Evolutionary conservation across 495 filamentous ascomycete genomes (phyloP).

Genomic region (Penicillium coprophilum): DNA sequence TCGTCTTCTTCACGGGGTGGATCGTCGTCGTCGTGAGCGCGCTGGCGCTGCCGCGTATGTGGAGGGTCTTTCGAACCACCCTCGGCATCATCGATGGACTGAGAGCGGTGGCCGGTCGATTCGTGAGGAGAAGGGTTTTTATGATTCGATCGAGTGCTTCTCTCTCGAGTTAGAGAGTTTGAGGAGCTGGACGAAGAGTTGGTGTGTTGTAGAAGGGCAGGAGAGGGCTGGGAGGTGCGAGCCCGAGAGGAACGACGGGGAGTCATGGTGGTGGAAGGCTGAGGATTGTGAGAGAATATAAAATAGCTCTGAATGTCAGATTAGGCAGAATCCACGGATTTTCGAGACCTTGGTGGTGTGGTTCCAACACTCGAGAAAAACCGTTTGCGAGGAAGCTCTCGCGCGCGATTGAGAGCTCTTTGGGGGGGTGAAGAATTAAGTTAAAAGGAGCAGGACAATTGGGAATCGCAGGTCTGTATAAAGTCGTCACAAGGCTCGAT

Average conservation of each 20-base stretch:
- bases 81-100: constrained; percentile 72
- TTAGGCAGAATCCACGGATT: constrained; percentile 10
- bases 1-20: constrained; percentile 53
- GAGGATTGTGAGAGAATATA: constrained; percentile 8
- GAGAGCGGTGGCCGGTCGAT: constrained; percentile 71
- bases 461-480: constrained; percentile 31
- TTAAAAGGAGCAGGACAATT: constrained; percentile 22
- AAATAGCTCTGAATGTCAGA: constrained; percentile 13
- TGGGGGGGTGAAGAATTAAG: constrained; percentile 14
- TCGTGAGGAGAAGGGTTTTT: constrained; percentile 72
- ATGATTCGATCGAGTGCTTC: constrained; percentile 67
- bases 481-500: constrained; percentile 39
- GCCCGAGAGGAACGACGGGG: constrained; percentile 91
- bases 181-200: constrained; percentile 81
- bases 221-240: constrained; percentile 73
- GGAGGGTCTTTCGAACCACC: constrained; percentile 58
- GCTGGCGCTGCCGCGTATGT: constrained; percentile 71
- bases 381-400: constrained; percentile 30
- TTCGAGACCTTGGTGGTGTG: constrained; percentile 3
- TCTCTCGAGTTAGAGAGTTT: constrained; percentile 64
- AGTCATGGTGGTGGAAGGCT: constrained; percentile 49
- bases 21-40: constrained; percentile 63
- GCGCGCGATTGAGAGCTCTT: constrained; percentile 31
- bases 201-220: constrained; percentile 63
- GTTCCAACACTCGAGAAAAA: constrained; percentile 20